Evolutionary conservation across 768 basidiomycete species (phyloP).

Genomic region (Coprinopsis marcescibilis): DNA sequence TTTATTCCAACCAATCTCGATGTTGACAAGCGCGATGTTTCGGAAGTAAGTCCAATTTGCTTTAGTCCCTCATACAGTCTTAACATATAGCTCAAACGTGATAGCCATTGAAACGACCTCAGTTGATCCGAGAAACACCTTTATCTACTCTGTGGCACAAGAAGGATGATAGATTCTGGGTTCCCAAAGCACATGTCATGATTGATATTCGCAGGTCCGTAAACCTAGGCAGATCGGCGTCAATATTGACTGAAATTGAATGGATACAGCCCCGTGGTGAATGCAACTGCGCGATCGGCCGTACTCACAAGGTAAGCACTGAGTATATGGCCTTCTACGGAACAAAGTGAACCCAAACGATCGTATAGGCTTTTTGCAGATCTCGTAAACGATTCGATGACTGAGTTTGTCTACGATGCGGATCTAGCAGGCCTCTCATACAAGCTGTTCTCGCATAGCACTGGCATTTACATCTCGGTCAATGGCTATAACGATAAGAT

Average conservation of each 20-base stretch:
- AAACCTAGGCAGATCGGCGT: not conserved
- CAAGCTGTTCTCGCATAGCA: conserved; percentile 52
- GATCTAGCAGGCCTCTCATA: conserved; percentile 86
- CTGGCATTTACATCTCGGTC: conserved; percentile 62
- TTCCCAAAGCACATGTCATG: conserved; percentile 78
- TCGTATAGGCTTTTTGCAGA: conserved; percentile 68
- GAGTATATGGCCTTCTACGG: not conserved
- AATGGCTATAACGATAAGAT: conserved; percentile 93
- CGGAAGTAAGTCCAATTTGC: conserved; percentile 42
- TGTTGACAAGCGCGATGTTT: conserved; percentile 68
- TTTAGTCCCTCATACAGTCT: not conserved
- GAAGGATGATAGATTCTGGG: conserved; percentile 95
- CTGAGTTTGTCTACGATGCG: conserved; percentile 90
- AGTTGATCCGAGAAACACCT: conserved; percentile 66
- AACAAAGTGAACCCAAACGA: not conserved
- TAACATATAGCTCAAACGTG: conserved; percentile 8
- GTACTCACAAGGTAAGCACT: conserved; percentile 63
- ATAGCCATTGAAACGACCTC: conserved; percentile 71
- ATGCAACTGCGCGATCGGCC: conserved; percentile 58
- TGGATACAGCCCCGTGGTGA: conserved; percentile 45
- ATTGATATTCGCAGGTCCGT: conserved; percentile 71
- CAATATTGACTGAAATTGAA: not conserved
- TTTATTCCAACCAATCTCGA: conserved; percentile 87
- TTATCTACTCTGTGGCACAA: conserved; percentile 88
- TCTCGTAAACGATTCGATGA: conserved; percentile 82